Percentiles rank a stretch among this genome's conserved stretches.
Conservation (phyloP, 202 grass and related monocot genomes). For the Setaria viridis region DNA sequence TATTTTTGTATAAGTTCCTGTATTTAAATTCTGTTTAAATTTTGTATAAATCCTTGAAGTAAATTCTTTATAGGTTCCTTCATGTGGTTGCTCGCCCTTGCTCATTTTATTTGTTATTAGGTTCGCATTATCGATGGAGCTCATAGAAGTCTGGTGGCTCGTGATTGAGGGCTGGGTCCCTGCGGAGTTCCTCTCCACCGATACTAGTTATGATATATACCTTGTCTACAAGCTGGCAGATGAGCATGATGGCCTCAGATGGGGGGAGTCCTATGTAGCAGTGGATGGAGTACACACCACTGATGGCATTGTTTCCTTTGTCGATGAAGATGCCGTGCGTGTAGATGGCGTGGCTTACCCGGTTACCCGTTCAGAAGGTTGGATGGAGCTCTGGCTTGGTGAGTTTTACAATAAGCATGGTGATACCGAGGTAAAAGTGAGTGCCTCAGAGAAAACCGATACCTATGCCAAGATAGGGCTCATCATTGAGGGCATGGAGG, state of each 20-base stretch:
- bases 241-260: conserved; percentile 6
- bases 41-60: too few species aligned
- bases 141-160: conserved; percentile 28
- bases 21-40: too few species aligned
- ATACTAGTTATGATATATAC: not conserved
- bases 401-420: not conserved
- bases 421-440: not conserved
- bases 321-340: conserved; percentile 13
- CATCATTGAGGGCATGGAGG: conserved; percentile 31
- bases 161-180: not conserved
- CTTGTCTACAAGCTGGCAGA: conserved; percentile 14
- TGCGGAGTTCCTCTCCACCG: not conserved
- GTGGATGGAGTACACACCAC: not conserved
- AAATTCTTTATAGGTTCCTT: too few species aligned
- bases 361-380: not conserved
- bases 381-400: conserved; percentile 23
- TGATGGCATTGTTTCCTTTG: not conserved
- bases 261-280: not conserved
- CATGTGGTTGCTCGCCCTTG: not conserved
- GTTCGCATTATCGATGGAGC: conserved; percentile 15
- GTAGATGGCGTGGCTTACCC: conserved; percentile 1
- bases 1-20: too few species aligned
- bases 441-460: not conserved
- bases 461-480: conserved; percentile 30
- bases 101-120: not conserved